Evolutionary conservation across 2,329 filamentous ascomycete species (phyloP).

Genomic region (Colletotrichum sp.): DNA sequence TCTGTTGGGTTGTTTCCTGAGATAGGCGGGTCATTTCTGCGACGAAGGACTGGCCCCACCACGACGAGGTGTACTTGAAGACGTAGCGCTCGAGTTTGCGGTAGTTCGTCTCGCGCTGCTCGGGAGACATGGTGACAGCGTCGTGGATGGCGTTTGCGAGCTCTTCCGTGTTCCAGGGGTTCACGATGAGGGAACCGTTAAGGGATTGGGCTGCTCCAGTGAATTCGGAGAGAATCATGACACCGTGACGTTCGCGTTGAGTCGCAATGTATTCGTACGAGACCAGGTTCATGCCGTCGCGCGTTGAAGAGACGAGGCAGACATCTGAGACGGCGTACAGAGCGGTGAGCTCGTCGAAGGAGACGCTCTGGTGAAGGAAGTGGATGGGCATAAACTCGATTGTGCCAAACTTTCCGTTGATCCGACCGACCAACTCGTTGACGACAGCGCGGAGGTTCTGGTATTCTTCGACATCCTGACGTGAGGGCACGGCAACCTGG

Average conservation of each 20-base stretch:
- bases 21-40: conserved; percentile 72
- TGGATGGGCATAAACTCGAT: conserved; percentile 99
- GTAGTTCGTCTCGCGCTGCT: conserved; percentile 86
- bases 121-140: conserved; percentile 93
- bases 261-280: conserved; percentile 98
- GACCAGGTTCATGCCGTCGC: conserved; percentile 98
- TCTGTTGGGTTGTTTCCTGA: conserved; percentile 39
- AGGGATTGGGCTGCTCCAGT: conserved; percentile 94
- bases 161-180: conserved; percentile 98
- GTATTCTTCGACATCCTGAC: conserved; percentile 97
- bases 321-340: conserved; percentile 92
- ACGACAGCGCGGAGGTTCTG: conserved; percentile 94
- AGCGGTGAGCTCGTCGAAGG: conserved; percentile 92
- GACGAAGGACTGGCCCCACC: conserved; percentile 96
- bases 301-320: conserved; percentile 91
- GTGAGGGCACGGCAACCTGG: conserved; percentile 92
- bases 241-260: conserved; percentile 87
- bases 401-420: conserved; percentile 96
- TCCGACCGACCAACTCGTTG: conserved; percentile 94
- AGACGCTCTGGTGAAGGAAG: conserved; percentile 95
- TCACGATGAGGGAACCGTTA: conserved; percentile 92
- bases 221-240: conserved; percentile 96
- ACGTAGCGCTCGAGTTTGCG: conserved; percentile 93
- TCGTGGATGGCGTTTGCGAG: conserved; percentile 92
- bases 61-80: conserved; percentile 95